Base-by-base conservation (phyloP, 1,139 yeast species). In the Saccharomyces hybrid region DNA sequence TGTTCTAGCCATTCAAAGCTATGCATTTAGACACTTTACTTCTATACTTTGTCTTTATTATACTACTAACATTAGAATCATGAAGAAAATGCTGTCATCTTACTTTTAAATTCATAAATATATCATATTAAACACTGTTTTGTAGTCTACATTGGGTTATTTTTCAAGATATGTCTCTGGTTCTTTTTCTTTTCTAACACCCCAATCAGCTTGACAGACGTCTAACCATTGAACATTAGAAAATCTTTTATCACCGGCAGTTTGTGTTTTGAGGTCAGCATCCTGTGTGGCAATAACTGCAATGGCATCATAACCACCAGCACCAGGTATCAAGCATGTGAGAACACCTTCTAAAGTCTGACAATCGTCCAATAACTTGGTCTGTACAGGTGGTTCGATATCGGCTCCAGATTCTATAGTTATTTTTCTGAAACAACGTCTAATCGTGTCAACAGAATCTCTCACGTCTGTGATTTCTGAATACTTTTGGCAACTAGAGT, bases 251-350 rank as follows among this genome's bases (percentile, higher is more conserved):
- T 61, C 58, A 0, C 54, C 58, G 1, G 61, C 57, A 0, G 83
- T 76, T 2, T 65, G 63, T 3, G 58, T 55, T n/a, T 70, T 62
- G 48, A 88, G 73, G 2, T 65, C 56, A 3, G 81, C 70, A 1
- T 71, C 68, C 28, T 79, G 83, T 3, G 80, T 72, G 4, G 85
- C 85, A 34, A 93, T 71, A 31, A 91, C 66, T 56, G 95, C 80
- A 42, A 93, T 81, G 0, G 99, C 99, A 73, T 93, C 99, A 67
- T 82, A 87, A 0, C 99, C 99, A 25, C 99, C 99, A 0, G 99
- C 99, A 1, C 99, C 99, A 0, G 99, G 99, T 3, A 93, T 96
- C 32, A 93, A 95, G 9, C 96, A 97, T 0, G 96, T 96, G 23
- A 91, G 64, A 46, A 90, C 95, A 11, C 99, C 99, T 0, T 75